phyloP scores from a whole-genome alignment of 257 asterid genomes.

The Cinchona pubescens region DNA sequence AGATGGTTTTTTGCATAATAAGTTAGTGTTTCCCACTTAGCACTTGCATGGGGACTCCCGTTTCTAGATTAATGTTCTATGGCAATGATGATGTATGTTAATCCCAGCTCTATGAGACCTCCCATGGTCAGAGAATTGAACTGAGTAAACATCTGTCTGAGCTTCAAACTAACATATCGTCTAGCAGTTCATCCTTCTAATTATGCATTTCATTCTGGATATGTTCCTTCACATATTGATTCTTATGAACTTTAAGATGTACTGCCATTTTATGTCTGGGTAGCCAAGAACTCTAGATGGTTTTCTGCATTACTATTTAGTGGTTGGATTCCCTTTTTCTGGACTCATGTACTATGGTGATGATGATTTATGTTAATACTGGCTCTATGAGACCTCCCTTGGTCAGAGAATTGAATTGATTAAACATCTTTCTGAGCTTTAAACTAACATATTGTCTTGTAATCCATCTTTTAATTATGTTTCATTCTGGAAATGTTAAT shows the following conservation, averaged over 20 bases:
- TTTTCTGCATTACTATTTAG: no score
- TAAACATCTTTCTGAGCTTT: slow-evolving; percentile 18
- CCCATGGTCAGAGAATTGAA: slow-evolving; percentile 15
- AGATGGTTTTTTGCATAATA: no score
- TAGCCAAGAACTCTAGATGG: no score
- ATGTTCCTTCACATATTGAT: no score
- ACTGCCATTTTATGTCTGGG: no score
- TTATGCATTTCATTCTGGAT: not conserved
- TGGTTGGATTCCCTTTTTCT: no score
- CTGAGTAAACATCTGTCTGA: slow-evolving; percentile 15
- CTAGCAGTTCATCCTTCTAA: not conserved
- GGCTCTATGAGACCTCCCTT: slow-evolving; percentile 9
- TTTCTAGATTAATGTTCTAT: not conserved
- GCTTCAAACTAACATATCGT: not conserved
- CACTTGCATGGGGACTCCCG: not conserved
- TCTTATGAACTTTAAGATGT: no score
- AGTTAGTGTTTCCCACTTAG: not conserved
- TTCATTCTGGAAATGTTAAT: not conserved
- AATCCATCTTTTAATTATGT: not conserved
- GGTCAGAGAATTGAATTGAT: slow-evolving; percentile 18
- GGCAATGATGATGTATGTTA: slow-evolving; percentile 12
- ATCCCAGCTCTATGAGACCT: slow-evolving; percentile 18
- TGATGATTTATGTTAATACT: slow-evolving; percentile 11
- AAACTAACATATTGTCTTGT: not conserved
- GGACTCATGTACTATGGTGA: not conserved